Evolutionary conservation across 2,329 filamentous ascomycete genomes (phyloP).

Genomic region (Lachnellula hyalina): DNA sequence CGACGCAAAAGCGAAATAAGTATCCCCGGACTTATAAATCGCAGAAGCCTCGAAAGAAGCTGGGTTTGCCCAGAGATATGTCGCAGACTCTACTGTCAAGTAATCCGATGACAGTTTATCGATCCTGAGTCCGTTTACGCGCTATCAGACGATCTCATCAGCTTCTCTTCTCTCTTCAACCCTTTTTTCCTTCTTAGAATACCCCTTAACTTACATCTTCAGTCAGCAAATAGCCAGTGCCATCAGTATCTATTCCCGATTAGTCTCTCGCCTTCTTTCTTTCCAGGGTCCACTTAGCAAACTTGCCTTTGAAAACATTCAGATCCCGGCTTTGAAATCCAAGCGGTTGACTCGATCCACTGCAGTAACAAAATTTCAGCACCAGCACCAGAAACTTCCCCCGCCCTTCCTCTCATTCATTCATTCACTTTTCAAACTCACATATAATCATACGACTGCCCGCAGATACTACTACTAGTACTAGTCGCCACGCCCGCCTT

Average conservation of each 20-base stretch:
- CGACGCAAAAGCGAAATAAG: conserved; percentile 62
- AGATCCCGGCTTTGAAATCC: conserved; percentile 31
- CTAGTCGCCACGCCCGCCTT: conserved; percentile 59
- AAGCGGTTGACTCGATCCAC: conserved; percentile 28
- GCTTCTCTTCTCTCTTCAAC: conserved; percentile 33
- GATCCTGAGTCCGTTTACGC: conserved; percentile 53
- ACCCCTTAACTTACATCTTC: conserved; percentile 47
- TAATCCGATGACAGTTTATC: conserved; percentile 52
- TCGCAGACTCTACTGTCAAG: conserved; percentile 42
- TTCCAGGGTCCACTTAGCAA: background rate
- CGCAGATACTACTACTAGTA: conserved; percentile 46
- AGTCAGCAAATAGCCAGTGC: conserved; percentile 54
- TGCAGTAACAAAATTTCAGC: conserved; percentile 10
- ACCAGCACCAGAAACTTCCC: background rate
- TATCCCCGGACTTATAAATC: conserved; percentile 52
- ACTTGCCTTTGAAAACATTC: conserved; percentile 28
- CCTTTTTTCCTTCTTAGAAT: too few species aligned
- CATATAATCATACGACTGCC: conserved; percentile 49
- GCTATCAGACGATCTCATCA: conserved; percentile 32
- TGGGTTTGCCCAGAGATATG: conserved; percentile 39
- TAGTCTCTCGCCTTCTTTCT: background rate
- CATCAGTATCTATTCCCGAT: conserved; percentile 50
- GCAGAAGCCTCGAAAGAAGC: conserved; percentile 58
- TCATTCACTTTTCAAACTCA: conserved; percentile 11
- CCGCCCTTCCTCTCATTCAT: too few species aligned